Conservation (phyloP, 1,139 yeast species). For the Debaryomycetaceae sp. region DNA sequence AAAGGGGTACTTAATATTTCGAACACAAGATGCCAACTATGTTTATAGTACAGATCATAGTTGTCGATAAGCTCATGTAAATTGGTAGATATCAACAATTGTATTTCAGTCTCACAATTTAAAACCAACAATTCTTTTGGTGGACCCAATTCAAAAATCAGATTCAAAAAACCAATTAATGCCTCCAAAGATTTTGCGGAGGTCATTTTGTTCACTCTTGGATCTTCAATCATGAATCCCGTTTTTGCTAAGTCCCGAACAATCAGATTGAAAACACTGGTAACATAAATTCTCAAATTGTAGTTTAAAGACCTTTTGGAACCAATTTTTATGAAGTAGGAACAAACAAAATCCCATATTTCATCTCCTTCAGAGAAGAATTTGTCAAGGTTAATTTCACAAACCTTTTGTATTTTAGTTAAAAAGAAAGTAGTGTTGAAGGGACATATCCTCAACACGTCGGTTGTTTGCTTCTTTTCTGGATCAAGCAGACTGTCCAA, state of each 20-base stretch:
- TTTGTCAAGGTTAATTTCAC: constrained; percentile 48
- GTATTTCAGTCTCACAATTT: constrained; percentile 64
- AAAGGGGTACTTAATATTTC: constrained; percentile 69
- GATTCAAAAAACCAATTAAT: constrained; percentile 28
- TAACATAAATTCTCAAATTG: constrained; percentile 45
- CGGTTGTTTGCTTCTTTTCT: constrained; percentile 1
- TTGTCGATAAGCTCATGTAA: constrained; percentile 71
- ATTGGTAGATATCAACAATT: constrained; percentile 58
- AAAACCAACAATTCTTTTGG: constrained; percentile 42
- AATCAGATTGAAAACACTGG: constrained; percentile 48
- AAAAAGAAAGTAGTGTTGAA: constrained; percentile 43
- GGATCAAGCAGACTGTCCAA: constrained; percentile 21
- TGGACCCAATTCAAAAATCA: constrained; percentile 32
- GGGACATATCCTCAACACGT: constrained; percentile 25
- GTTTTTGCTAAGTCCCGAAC: constrained; percentile 45
- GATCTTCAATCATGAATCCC: constrained; percentile 36
- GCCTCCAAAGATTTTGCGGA: constrained; percentile 38
- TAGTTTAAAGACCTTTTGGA: constrained; percentile 31
- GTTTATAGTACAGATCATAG: constrained; percentile 51
- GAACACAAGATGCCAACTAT: constrained; percentile 74
- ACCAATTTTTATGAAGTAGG: constrained; percentile 39
- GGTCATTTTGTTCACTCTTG: constrained; percentile 19
- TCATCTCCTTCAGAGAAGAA: constrained; percentile 38
- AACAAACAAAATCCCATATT: constrained; percentile 46
- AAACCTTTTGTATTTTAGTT: constrained; percentile 39